Base-by-base conservation (phyloP, 2,329 filamentous ascomycete species). In the Aspergillus chevalieri region DNA sequence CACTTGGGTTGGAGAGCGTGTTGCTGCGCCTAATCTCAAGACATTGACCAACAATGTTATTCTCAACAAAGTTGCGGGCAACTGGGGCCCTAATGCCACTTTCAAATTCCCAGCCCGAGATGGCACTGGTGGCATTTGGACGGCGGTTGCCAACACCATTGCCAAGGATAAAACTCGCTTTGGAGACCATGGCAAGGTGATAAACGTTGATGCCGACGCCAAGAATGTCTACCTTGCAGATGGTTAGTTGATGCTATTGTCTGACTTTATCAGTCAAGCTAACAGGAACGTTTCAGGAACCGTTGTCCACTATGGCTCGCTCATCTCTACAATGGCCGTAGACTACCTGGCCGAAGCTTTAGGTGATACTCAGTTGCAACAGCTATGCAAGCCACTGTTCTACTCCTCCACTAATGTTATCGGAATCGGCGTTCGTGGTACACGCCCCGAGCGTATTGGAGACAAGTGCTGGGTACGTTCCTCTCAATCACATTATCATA, bases 61-160 rank as follows among this genome's bases (percentile, higher is more conserved):
- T 66, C 82, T 97, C 57, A 85, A 92, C 77, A 97, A 95, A 83
- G 86, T 89, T 49, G 93, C 93, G 47, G 93, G 92, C 63, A 91
- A 90, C 79, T 98, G 93, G 93, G 93, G 93, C 38, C 93, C 93
- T 58, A 98, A 98, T 71, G 89, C 90, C 57, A 97, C 91, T 52
- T 98, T 98, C 86, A 86, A 89, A 65, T 98, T 98, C 83, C 93
- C 93, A 60, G 91, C 93, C 56, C 85, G 86, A 57, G 92, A 93
- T 61, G 93, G 93, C 62, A 98, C 93, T 45, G 93, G 93, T 74
- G 92, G 90, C 75, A 98, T 98, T 80, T 98, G 93, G 93, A 96
- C 93, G 63, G 90, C 91, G 51, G 90, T 98, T 47, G 90, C 91
- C 61, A 83, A 95, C 66, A 98, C 93, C 46, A 74, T 98, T 19